These are phyloP conservation scores for Tubosaeta sp. DNA, from an alignment of 768 basidiomycete species.

Conservation along the genomic window DNA sequence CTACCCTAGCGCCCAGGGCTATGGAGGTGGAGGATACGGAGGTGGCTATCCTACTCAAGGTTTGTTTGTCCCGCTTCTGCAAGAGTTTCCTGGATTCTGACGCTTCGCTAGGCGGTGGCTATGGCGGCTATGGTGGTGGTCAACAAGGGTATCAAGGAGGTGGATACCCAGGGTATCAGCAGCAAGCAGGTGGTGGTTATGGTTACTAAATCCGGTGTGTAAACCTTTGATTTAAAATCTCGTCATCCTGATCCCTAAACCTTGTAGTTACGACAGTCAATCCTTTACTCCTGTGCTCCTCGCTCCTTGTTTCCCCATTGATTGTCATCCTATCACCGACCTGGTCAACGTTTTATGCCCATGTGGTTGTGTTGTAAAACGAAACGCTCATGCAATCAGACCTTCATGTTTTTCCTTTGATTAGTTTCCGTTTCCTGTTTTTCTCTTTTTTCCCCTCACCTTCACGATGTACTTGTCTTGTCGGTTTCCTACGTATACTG, in stretches of 20 bases:
- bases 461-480: neutral
- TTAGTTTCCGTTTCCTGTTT: neutral
- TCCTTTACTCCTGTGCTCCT: conserved; percentile 1
- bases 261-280: neutral
- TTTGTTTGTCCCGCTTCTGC: neutral
- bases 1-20: conserved; percentile 28
- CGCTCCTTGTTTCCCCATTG: neutral
- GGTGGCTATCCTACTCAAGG: conserved; percentile 18
- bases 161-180: conserved; percentile 26
- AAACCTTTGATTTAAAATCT: no score
- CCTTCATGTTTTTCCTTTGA: neutral
- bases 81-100: neutral
- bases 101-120: conserved; percentile 1
- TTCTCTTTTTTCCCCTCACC: neutral
- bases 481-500: neutral
- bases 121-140: conserved; percentile 8
- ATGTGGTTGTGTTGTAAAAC: conserved; percentile 21
- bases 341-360: conserved; percentile 6
- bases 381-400: conserved; percentile 6
- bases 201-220: conserved; percentile 22
- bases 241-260: neutral
- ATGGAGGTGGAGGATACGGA: conserved; percentile 17
- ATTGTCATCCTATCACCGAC: neutral
- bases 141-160: conserved; percentile 18
- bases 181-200: conserved; percentile 24